Base-by-base conservation (phyloP, 768 basidiomycete genomes). In the Lactarius vividus region DNA sequence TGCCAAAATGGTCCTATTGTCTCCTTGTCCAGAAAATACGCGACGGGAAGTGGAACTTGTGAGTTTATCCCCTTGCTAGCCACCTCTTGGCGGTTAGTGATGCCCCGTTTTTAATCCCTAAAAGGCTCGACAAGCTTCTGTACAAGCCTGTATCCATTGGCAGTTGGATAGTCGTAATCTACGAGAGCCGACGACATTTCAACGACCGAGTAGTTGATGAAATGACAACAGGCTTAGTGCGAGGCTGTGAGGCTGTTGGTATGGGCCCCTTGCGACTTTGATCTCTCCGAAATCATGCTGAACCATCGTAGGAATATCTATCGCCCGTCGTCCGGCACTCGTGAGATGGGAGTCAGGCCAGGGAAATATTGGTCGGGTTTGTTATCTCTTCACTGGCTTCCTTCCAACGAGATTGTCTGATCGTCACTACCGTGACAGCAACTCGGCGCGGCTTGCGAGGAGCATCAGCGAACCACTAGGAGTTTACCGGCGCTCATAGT, bases 31-130 rank as follows among this genome's bases (percentile, higher is more conserved):
- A 89, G 88, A 74, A 73, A 33, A 88, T 88, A 0, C 76, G 73
- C 6, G 83, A 90, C 57, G 91, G 91, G 4, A 74, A 83, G 0
- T 93, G 91, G 91, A 93, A 92, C 62, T 89, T 92, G 91, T 86
- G 59, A 56, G 77, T 77, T 15, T 15, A n/a, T 57, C 16, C 46
- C 28, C 29, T 28, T 16, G 15, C 2, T 5, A 29, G 16, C 42
- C 2, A 1, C 11, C n/a, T 28, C 18, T 29, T 52, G 23, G 16
- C 23, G 15, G 23, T 16, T 15, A 23, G 16, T 39, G 20, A 62
- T 16, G 13, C n/a, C 9, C 37, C 5, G 4, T 49, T 13, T 11
- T 49, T 46, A n/a, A n/a, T 1, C 37, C 20, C 56, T 35, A 23
- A 52, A 29, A 89, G 88, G 87, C 79, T 89, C 3, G 88, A 90